phyloP scores from a whole-genome alignment of 352 stramenopile genomes.

The Phytophthora hibernalis region DNA sequence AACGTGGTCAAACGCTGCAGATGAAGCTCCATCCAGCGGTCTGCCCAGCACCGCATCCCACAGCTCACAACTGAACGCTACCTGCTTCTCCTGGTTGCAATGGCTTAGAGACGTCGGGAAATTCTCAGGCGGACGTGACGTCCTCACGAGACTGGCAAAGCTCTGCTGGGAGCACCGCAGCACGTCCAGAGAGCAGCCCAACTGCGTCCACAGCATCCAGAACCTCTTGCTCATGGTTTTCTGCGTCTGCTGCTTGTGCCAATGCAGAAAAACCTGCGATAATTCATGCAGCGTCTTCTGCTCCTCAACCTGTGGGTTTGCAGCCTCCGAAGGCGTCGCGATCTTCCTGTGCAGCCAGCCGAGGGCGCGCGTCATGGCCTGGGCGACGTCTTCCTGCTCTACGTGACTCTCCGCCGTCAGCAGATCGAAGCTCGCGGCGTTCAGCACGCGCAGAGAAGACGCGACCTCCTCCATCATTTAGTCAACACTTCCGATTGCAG shows the following conservation, averaged over 20 bases:
- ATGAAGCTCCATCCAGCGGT: constrained; percentile 21
- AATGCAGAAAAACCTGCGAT: constrained; percentile 28
- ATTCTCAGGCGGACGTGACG: constrained; percentile 5
- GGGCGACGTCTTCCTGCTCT: constrained; percentile 4
- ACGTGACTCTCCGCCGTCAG: constrained; percentile 18
- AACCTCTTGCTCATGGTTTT: constrained; percentile 16
- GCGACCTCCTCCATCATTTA: constrained; percentile 23
- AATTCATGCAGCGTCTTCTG: constrained; percentile 16
- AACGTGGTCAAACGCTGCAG: background rate
- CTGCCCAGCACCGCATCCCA: constrained; percentile 35
- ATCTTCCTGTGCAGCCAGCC: constrained; percentile 28
- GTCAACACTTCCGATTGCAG: too few relatives aligned
- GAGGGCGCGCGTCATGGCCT: constrained; percentile 21
- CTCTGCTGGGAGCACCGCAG: constrained; percentile 13
- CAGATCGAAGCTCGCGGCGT: background rate
- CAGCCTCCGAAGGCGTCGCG: background rate
- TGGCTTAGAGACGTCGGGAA: constrained; percentile 24
- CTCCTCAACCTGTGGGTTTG: constrained; percentile 2
- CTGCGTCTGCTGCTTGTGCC: constrained; percentile 28
- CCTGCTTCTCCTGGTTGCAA: constrained; percentile 36
- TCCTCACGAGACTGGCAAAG: constrained; percentile 8
- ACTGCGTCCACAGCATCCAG: constrained; percentile 44
- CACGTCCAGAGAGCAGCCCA: constrained; percentile 37
- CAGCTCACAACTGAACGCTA: constrained; percentile 26
- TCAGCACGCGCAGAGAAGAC: constrained; percentile 20